Evolutionary conservation across 768 basidiomycete species (phyloP), one percentile per base, ranked within the genome.

Genomic region (Boletellus ananas): DNA sequence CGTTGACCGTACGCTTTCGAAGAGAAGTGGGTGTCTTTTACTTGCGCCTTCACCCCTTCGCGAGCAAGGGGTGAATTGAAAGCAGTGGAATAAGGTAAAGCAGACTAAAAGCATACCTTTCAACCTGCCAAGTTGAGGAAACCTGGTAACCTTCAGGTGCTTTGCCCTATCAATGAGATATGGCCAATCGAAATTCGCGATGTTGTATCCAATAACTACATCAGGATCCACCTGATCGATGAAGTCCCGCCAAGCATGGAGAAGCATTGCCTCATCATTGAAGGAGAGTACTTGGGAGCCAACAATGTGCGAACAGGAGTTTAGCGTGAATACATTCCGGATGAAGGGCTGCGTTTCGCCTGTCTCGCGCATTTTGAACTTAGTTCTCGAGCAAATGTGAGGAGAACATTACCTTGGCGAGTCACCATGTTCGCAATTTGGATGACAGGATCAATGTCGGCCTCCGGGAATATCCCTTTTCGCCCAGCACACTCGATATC

Each of bases 361-460:
- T 95, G 58, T 45, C 35, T 10, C 35, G n/a, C 12, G 21, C n/a
- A 29, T 33, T 36, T 23, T 64, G n/a, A 59, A 47, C 12, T 31
- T 23, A 9, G 12, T 39, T 20, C 20, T 36, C 20, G 18, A 18
- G 39, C 1, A 18, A n/a, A 20, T 1, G 10, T 11, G 6, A 38
- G 3, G 8, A 35, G 2, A 21, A 27, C 3, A 14, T 56, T 72
- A 92, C 94, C 94, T 80, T 99, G 96, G 5, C 89, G 79, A 33
- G 94, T 97, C 11, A 98, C 95, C 96, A 98, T 98, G 67, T 92
- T 96, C 1, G 95, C 96, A 52, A 98, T 98, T 63, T 98, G 96
- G 59, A 98, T 98, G 48, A 99, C 92, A 9, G 95, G 95, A 68
- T 99, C 96, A 27, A 78, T 66, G 10, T 84, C 74, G 8, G 96